phyloP scores from a whole-genome alignment of 2,329 filamentous ascomycete genomes.

The Diplodia sapinea region DNA sequence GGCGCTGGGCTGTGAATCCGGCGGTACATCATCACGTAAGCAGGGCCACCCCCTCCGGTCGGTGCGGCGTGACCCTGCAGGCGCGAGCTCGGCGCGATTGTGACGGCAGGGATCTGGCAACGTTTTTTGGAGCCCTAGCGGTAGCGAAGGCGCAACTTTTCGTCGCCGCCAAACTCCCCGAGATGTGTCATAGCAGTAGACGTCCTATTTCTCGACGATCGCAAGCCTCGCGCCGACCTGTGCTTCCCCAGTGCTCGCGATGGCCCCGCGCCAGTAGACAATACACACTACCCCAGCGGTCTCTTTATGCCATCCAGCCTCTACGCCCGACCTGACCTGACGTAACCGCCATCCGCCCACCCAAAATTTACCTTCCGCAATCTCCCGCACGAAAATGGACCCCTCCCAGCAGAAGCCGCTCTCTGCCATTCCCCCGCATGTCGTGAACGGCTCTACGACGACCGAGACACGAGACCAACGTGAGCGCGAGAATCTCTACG shows the following conservation, averaged over 20 bases:
- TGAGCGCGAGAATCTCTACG: slow-evolving; percentile 63
- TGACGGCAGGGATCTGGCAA: slow-evolving; percentile 23
- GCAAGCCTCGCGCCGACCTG: background rate
- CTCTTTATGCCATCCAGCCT: slow-evolving; percentile 7
- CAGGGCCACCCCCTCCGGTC: background rate
- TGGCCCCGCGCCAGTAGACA: slow-evolving; percentile 20
- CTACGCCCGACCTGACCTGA: slow-evolving; percentile 19
- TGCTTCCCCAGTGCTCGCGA: slow-evolving; percentile 12
- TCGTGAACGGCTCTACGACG: slow-evolving; percentile 62
- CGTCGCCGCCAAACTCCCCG: slow-evolving; percentile 27
- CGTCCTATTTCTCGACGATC: slow-evolving; percentile 4
- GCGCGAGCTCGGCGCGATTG: background rate
- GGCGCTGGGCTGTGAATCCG: slow-evolving; percentile 16
- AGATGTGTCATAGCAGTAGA: slow-evolving; percentile 30
- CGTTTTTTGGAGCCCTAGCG: slow-evolving; percentile 13
- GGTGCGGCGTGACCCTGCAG: slow-evolving; percentile 1
- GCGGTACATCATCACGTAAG: background rate
- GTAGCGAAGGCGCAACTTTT: slow-evolving; percentile 23
- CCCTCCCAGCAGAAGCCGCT: slow-evolving; percentile 54
- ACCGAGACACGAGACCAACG: slow-evolving; percentile 55
- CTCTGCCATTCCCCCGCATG: slow-evolving; percentile 61
- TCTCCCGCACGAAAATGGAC: slow-evolving; percentile 48
- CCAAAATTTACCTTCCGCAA: slow-evolving; percentile 27
- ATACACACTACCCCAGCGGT: background rate
- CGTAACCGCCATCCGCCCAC: slow-evolving; percentile 8